Conservation (phyloP, 129 eudicot genomes). For the Lactuca saligna region DNA sequence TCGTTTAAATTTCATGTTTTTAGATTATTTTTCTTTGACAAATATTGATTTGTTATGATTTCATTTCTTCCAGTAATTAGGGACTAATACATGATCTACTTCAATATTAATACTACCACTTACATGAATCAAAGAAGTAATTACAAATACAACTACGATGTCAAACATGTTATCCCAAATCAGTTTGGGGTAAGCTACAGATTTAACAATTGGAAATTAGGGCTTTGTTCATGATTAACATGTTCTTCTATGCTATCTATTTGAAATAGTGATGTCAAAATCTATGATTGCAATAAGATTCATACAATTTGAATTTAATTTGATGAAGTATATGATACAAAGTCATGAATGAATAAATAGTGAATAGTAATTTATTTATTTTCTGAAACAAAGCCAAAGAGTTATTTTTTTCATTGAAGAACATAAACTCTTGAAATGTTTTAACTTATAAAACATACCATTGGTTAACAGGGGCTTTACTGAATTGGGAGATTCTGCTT, state of each 20-base stretch:
- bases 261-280: neutral
- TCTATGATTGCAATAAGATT: neutral
- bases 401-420: constrained; percentile 4
- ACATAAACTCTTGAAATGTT: constrained; percentile 16
- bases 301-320: neutral
- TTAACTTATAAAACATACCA: constrained; percentile 5
- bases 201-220: neutral
- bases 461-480: constrained; percentile 70
- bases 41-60: constrained; percentile 2
- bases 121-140: no score
- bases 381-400: neutral
- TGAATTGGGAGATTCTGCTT: constrained; percentile 75
- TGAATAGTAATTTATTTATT: neutral
- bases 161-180: neutral
- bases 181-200: neutral
- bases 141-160: no score
- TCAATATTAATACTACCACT: neutral
- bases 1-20: constrained; percentile 1
- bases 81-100: constrained; percentile 2
- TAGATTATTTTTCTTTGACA: neutral
- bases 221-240: neutral
- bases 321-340: neutral
- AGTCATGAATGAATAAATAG: neutral
- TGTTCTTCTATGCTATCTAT: neutral
- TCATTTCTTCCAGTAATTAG: neutral